Conservation (phyloP, 371 early-diverging fungal genomes). For the Paraphysoderma sedebokerense region DNA sequence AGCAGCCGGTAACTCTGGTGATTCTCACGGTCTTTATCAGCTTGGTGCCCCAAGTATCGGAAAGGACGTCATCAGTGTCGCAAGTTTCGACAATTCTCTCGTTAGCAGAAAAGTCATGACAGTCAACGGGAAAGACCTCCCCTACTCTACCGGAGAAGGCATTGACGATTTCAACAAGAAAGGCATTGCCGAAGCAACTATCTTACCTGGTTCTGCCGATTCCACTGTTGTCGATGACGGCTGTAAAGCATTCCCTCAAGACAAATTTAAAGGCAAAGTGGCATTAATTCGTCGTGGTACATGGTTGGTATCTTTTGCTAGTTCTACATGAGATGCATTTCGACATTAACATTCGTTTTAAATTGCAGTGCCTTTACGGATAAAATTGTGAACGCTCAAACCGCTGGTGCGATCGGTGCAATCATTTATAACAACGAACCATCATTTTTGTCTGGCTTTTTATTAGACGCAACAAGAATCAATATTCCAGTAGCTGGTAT, state of each 20-base stretch:
- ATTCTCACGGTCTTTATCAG: conserved; percentile 1
- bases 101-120: not conserved
- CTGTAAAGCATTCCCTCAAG: not conserved
- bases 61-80: conserved; percentile 1
- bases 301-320: conserved; percentile 28
- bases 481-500: not conserved
- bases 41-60: conserved; percentile 2
- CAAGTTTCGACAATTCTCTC: conserved; percentile 5
- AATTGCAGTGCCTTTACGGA: not conserved
- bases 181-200: not conserved
- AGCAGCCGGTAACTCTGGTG: conserved; percentile 6
- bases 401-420: conserved; percentile 42
- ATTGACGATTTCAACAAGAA: not conserved
- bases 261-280: conserved; percentile 23
- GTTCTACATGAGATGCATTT: too few species aligned
- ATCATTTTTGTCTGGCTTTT: not conserved
- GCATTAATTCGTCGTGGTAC: conserved; percentile 39
- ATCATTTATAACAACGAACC: conserved; percentile 24
- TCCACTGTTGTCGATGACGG: not conserved
- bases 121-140: not conserved
- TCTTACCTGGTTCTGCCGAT: not conserved
- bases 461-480: not conserved
- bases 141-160: not conserved
- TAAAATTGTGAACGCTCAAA: conserved; percentile 24
- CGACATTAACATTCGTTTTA: too few species aligned